phyloP scores from a whole-genome alignment of 2,329 filamentous ascomycete genomes.

The Fusarium tuaranense region DNA sequence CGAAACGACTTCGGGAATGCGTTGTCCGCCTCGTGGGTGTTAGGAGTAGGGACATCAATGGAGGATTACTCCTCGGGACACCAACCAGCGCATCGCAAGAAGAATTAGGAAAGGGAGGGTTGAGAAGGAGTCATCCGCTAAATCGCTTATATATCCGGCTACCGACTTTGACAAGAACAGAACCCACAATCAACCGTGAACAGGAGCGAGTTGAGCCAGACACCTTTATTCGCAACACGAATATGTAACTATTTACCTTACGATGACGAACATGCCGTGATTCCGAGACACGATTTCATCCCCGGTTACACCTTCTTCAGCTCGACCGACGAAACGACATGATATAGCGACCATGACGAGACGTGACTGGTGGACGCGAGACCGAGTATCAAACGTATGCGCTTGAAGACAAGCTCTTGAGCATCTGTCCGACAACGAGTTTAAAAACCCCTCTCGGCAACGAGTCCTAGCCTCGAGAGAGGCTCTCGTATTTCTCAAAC shows the following conservation, averaged over 20 bases:
- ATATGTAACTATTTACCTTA: neutral
- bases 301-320: neutral
- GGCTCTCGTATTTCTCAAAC: neutral
- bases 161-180: neutral
- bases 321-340: neutral
- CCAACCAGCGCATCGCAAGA: neutral
- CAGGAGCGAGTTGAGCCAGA: neutral
- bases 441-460: neutral
- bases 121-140: neutral
- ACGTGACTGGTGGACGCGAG: neutral
- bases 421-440: neutral
- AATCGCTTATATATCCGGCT: neutral
- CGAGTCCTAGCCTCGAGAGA: neutral
- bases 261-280: neutral
- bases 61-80: neutral
- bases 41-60: neutral
- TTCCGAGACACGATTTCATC: neutral
- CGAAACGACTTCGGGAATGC: neutral
- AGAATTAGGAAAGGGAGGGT: neutral
- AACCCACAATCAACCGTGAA: neutral
- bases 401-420: neutral
- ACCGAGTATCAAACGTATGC: neutral
- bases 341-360: neutral
- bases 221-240: neutral
- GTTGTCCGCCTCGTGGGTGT: neutral